Base-by-base conservation (phyloP, 2,329 filamentous ascomycete genomes). In the Aspergillus sp. region DNA sequence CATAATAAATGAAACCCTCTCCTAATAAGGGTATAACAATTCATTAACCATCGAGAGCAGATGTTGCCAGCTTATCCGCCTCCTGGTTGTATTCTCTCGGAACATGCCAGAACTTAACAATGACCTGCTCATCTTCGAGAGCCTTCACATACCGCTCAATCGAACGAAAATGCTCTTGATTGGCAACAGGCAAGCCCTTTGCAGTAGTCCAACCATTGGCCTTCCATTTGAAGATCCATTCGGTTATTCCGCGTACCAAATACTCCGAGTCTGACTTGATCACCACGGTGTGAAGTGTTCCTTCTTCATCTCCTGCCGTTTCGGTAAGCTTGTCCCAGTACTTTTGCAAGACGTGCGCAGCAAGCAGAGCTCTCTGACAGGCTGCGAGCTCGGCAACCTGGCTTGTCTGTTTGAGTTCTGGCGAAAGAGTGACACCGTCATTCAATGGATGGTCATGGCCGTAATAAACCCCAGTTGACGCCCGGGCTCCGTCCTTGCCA, bases 371-470 rank as follows among this genome's bases (percentile, higher is more conserved):
- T 4, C 8, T 10, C 15, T 19, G 2, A 7, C 60, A 59, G 1
- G 51, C 56, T 15, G 21, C 36, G 3, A 62, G 13, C 3, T 56
- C 60, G 10, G 60, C 56, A 0, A 62, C 30, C 51, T 62, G 51
- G 8, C 10, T 56, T 2, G 52, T 59, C 11, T 62, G 59, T 3
- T 3, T 17, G 1, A 25, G 38, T 3, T 10, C 2, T 0, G n/a
- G 8, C 1, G 47, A 8, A 2, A 54, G 17, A 2, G 1, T 17
- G 5, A 3, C 2, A n/a, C 25, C 13, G 1, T 5, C 2, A 38
- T 62, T 62, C 8, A 4, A 21, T 7, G 1, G 1, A 11, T 52
- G 51, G 8, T 19, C 17, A 3, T 6, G 10, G n/a, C 56, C 52
- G 15, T 23, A n/a, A 4, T 47, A 62, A 1, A 56, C 27, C 2